A percentile compares a stretch with the other conserved stretches of the same genome.
These are phyloP conservation scores for Cladosporium sphaerospermum DNA, from an alignment of 2,329 filamentous ascomycete species.

Conservation along the genomic window DNA sequence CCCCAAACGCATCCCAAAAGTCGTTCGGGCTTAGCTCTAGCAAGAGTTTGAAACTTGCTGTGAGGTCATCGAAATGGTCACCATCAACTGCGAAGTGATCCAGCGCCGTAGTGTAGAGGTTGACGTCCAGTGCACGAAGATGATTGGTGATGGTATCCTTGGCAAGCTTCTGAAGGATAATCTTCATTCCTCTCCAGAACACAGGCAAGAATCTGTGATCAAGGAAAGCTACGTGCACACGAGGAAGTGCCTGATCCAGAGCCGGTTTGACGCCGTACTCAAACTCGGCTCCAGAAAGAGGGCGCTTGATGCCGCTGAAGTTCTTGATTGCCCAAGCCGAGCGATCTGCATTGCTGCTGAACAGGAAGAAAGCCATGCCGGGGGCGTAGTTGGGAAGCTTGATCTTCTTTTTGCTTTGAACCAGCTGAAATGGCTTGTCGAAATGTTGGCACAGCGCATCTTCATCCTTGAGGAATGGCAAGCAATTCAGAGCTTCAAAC, in stretches of 20 bases:
- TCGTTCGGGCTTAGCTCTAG: conserved; percentile 69
- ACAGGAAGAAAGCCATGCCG: conserved; percentile 78
- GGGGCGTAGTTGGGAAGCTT: conserved; percentile 71
- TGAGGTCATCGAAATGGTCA: conserved; percentile 57
- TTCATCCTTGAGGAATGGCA: conserved; percentile 62
- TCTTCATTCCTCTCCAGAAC: conserved; percentile 73
- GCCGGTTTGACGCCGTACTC: conserved; percentile 79
- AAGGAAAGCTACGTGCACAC: conserved; percentile 51
- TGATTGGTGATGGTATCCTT: conserved; percentile 70
- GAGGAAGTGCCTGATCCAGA: conserved; percentile 59
- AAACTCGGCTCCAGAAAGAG: conserved; percentile 67
- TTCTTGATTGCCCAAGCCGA: conserved; percentile 61
- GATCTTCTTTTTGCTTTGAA: conserved; percentile 72
- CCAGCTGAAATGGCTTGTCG: conserved; percentile 73
- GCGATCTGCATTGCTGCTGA: conserved; percentile 61
- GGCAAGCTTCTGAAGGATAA: conserved; percentile 68
- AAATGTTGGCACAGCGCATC: conserved; percentile 55
- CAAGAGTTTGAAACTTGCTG: conserved; percentile 64
- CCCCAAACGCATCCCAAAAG: conserved; percentile 83
- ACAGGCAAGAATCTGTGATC: conserved; percentile 53
- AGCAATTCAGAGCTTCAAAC: conserved; percentile 82
- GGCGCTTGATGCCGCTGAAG: conserved; percentile 60
- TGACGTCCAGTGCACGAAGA: conserved; percentile 70
- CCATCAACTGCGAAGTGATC: conserved; percentile 54
- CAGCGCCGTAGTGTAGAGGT: conserved; percentile 55